phyloP scores from a whole-genome alignment of 202 grass and related monocot genomes.

The Alloteropsis angusta region DNA sequence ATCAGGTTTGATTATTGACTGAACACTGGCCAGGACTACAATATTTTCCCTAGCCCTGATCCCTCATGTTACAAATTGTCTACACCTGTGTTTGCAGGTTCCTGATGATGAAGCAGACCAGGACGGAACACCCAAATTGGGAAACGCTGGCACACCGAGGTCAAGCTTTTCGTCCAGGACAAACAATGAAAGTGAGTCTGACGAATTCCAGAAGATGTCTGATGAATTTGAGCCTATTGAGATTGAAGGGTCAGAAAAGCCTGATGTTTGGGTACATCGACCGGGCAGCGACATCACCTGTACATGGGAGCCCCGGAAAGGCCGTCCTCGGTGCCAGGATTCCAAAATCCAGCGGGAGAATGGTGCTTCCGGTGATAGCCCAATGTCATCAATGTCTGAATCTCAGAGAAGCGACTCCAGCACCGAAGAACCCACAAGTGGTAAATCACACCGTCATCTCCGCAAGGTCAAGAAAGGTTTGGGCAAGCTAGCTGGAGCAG shows the following conservation, averaged over 20 bases:
- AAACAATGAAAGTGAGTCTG: conserved; percentile 22
- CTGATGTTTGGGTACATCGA: conserved; percentile 68
- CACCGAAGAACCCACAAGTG: conserved; percentile 41
- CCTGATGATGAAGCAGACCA: conserved; percentile 22
- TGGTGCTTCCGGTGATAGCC: conserved; percentile 38
- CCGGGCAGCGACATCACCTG: conserved; percentile 48
- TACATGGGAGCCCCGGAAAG: conserved; percentile 72
- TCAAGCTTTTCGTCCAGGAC: conserved; percentile 29
- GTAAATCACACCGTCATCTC: conserved; percentile 29
- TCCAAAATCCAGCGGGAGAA: conserved; percentile 40
- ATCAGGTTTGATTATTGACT: neutral
- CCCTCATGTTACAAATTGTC: neutral
- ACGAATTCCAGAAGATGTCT: conserved; percentile 41
- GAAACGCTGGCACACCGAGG: conserved; percentile 29
- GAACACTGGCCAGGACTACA: neutral
- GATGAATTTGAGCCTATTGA: conserved; percentile 78
- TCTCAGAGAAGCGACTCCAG: conserved; percentile 63
- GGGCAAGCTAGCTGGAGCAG: conserved; percentile 46
- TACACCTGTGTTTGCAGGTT: conserved; percentile 22
- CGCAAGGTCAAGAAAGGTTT: conserved; percentile 57
- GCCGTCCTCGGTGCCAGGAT: conserved; percentile 41
- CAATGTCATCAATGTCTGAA: conserved; percentile 35
- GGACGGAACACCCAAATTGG: conserved; percentile 13
- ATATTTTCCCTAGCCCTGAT: neutral
- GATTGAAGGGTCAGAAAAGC: conserved; percentile 69